phyloP scores from a whole-genome alignment of 2,329 filamentous ascomycete species.

The Didymella pomorum region DNA sequence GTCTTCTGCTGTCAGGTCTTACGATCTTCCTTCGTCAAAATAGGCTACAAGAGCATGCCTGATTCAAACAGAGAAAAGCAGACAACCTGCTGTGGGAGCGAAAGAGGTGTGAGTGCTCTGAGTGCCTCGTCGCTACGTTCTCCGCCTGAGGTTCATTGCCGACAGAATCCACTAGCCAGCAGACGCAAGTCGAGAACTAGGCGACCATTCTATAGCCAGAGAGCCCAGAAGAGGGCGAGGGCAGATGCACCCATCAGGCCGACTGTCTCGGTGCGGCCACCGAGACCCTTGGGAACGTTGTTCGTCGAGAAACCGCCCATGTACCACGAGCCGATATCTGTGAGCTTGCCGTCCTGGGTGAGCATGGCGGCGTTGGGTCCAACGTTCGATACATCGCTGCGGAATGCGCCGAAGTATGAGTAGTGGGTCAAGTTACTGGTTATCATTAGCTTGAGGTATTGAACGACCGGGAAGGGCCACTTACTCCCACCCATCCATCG shows the following conservation, averaged over 20 bases:
- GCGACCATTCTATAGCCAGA: slow-evolving; percentile 1
- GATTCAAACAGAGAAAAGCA: no score
- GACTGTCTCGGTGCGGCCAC: slow-evolving; percentile 11
- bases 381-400: slow-evolving; percentile 73
- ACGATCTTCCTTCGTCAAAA: no score
- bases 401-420: slow-evolving; percentile 79
- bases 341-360: slow-evolving; percentile 71
- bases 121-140: no score
- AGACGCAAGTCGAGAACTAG: background rate
- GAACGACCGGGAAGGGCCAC: slow-evolving; percentile 27
- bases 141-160: no score
- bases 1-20: no score
- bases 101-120: no score
- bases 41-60: no score
- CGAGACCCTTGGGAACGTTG: slow-evolving; percentile 15
- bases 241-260: background rate
- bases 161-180: background rate
- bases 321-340: slow-evolving; percentile 80
- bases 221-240: slow-evolving; percentile 13
- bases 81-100: no score
- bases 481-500: slow-evolving; percentile 69
- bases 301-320: slow-evolving; percentile 60
- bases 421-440: slow-evolving; percentile 68
- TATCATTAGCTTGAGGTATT: background rate
- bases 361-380: slow-evolving; percentile 77